Evolutionary conservation across 371 early-diverging fungal genomes (phyloP), one percentile per base, ranked within the genome.

Genomic region (Parasitella parasitica): DNA sequence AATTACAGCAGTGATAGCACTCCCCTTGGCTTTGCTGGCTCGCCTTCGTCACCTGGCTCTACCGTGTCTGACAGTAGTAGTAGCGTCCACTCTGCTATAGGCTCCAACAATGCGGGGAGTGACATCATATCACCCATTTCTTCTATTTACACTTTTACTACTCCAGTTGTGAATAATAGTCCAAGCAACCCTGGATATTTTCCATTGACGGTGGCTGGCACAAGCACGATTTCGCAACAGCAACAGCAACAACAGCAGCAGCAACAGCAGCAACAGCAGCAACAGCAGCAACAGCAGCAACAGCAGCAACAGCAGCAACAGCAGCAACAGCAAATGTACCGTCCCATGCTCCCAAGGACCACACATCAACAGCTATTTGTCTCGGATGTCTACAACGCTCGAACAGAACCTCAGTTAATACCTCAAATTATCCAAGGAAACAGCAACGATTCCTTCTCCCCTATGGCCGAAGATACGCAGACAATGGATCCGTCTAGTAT

Each of bases 21-120:
- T 0, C 59, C 64, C 7, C 22, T 60, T 43, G 69, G 63, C 13
- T 48, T 66, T 34, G 36, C 68, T 15, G 64, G 69, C 6, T 78
- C 79, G 1, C 76, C 79, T 2, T 73, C 76, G 6, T 76, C 76
- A 6, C 79, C 79, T 6, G 54, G 63, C 9, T 73, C 76, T 0
- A 73, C 76, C 22, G 55, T 64, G 1, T 75, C 78, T 6, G 78
- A 78, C 46, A 73, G 74, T 26, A 75, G 71, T 22, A 56, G 67
- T 8, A 71, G 72, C 32, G 57, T 72, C 6, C 60, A 68, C 24
- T 75, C 75, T 0, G 26, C 52, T 30, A 32, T 56, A 6, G 65
- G 60, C 4, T 28, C 35, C 4, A 49, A 12, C 28, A 28, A 3
- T 50, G 32, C 34, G 0, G 36, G 37, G 13, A 49, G 50, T 46